phyloP scores from a whole-genome alignment of 768 basidiomycete species.

The Lactarius indigo region DNA sequence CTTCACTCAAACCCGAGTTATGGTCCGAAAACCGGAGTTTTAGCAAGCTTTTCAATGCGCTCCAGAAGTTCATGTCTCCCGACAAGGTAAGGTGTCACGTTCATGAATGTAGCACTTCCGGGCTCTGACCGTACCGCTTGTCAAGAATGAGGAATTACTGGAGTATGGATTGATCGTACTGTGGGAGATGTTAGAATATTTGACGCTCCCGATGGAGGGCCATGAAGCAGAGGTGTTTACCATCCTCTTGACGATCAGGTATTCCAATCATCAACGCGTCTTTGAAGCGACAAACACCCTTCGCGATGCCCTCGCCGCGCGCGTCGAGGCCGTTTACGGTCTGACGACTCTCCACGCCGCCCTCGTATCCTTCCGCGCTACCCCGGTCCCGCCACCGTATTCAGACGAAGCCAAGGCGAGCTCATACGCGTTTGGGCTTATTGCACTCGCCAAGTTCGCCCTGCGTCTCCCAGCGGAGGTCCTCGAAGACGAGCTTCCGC shows the following conservation, averaged over 20 bases:
- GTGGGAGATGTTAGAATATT: constrained; percentile 81
- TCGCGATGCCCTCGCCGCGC: constrained; percentile 67
- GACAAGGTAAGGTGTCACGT: constrained; percentile 46
- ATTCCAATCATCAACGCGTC: constrained; percentile 68
- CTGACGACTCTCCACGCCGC: constrained; percentile 78
- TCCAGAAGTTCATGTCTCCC: constrained; percentile 61
- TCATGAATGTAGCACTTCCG: constrained; percentile 5
- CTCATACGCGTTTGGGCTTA: constrained; percentile 78
- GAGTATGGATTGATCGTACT: constrained; percentile 78
- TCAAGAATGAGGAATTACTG: constrained; percentile 58
- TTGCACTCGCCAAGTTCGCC: constrained; percentile 80
- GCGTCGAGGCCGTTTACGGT: constrained; percentile 80
- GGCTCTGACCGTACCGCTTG: constrained; percentile 16
- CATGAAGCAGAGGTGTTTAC: constrained; percentile 75
- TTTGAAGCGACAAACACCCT: constrained; percentile 80
- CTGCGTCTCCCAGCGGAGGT: constrained; percentile 77
- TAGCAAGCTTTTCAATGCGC: constrained; percentile 61
- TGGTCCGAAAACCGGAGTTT: constrained; percentile 75
- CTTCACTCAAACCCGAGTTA: constrained; percentile 50
- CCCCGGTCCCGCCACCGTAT: constrained; percentile 41
- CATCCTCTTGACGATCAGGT: constrained; percentile 66
- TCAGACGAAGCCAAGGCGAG: constrained; percentile 55
- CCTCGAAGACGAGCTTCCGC: constrained; percentile 82
- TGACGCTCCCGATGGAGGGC: constrained; percentile 69
- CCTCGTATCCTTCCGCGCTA: constrained; percentile 58